Evolutionary conservation across 768 basidiomycete species (phyloP).

Genomic region (Amanita pseudoporphyria): DNA sequence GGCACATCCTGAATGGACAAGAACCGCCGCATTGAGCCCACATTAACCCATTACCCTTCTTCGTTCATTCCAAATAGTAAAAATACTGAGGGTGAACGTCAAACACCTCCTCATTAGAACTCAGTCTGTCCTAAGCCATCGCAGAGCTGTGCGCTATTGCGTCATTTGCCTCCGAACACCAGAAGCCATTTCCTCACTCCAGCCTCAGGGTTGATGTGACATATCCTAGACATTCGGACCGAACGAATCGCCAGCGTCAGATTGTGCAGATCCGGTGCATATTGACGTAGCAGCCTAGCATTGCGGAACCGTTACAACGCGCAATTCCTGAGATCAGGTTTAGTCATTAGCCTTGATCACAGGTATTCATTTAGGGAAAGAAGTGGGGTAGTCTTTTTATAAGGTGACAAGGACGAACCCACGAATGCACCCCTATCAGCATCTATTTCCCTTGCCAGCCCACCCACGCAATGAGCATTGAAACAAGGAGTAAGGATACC

Average conservation of each 20-base stretch:
- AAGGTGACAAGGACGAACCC: neutral
- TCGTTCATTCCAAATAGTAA: no score
- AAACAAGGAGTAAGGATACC: conserved; percentile 20
- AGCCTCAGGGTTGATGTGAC: neutral
- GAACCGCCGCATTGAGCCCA: no score
- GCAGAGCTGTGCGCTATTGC: neutral
- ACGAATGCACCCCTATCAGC: neutral
- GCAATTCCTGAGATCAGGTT: neutral
- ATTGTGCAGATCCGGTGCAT: neutral
- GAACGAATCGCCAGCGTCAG: neutral
- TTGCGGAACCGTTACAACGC: neutral
- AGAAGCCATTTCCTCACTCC: neutral
- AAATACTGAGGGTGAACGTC: neutral
- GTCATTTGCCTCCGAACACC: neutral
- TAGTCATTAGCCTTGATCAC: neutral
- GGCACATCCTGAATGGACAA: no score
- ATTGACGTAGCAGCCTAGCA: no score
- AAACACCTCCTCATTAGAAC: neutral
- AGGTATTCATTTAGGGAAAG: neutral
- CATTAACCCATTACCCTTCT: no score
- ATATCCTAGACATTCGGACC: neutral
- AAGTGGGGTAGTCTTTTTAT: neutral
- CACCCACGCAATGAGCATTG: conserved; percentile 22
- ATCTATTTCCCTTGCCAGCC: neutral
- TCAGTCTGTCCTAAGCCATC: no score